phyloP scores from a whole-genome alignment of 495 filamentous ascomycete species.

The Opeltia flavorubescens region DNA sequence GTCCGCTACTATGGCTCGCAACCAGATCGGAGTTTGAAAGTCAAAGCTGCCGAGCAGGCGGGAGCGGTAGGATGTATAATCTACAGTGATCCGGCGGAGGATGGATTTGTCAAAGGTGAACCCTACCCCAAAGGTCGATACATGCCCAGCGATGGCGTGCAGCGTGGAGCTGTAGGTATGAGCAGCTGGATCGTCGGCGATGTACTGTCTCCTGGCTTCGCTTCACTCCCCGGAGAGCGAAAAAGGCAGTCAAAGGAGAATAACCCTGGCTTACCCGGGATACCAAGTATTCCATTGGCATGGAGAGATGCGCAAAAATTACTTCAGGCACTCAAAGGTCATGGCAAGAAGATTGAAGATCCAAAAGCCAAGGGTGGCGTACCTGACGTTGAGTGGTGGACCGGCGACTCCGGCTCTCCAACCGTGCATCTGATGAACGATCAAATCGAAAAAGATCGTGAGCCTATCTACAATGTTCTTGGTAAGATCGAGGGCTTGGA shows the following conservation, averaged over 20 bases:
- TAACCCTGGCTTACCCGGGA: constrained; percentile 58
- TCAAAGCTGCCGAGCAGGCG: constrained; percentile 75
- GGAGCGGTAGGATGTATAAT: constrained; percentile 81
- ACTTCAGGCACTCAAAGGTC: constrained; percentile 60
- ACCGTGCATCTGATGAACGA: constrained; percentile 73
- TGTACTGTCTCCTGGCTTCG: constrained; percentile 76
- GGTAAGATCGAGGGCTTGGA: constrained; percentile 73
- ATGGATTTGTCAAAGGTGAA: constrained; percentile 57
- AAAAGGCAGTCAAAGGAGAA: constrained; percentile 50
- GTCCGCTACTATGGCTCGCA: constrained; percentile 70
- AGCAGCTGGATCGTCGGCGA: constrained; percentile 75
- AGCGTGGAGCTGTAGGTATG: constrained; percentile 69
- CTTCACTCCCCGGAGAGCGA: constrained; percentile 54
- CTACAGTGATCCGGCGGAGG: constrained; percentile 76
- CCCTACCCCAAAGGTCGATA: constrained; percentile 59
- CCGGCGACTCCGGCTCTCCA: constrained; percentile 62
- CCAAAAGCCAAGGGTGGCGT: constrained; percentile 60
- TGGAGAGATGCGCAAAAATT: constrained; percentile 80
- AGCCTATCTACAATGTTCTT: constrained; percentile 82
- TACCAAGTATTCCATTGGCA: constrained; percentile 76
- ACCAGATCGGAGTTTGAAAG: constrained; percentile 57
- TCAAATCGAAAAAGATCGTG: constrained; percentile 68
- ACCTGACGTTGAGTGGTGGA: constrained; percentile 65
- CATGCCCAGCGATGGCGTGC: constrained; percentile 68
- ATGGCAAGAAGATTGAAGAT: constrained; percentile 55